Percentiles rank a stretch among this genome's conserved stretches.
These are phyloP conservation scores for Clausena lansium DNA, from an alignment of 345 rosid species.

Conservation along the genomic window DNA sequence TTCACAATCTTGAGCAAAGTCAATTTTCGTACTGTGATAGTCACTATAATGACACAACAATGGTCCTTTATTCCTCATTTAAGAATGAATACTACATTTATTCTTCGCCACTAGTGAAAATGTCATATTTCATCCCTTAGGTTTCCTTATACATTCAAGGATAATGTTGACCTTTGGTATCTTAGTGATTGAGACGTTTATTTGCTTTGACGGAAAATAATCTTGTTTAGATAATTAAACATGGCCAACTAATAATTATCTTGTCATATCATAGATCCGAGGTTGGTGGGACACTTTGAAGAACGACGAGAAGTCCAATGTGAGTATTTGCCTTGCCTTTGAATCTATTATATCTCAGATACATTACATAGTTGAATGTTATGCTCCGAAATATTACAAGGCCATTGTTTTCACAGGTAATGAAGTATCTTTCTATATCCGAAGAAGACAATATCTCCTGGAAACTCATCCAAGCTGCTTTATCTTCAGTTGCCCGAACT, in stretches of 20 bases:
- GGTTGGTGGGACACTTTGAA: conserved; percentile 85
- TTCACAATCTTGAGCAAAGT: conserved; percentile 74
- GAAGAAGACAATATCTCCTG: conserved; percentile 59
- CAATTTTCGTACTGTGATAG: conserved; percentile 93
- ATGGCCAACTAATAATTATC: conserved; percentile 6
- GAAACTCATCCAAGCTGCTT: conserved; percentile 59
- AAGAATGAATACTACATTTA: neutral
- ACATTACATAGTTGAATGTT: neutral
- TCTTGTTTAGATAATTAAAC: neutral
- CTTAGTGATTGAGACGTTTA: neutral
- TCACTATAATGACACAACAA: conserved; percentile 86
- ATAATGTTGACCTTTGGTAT: neutral
- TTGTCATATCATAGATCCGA: conserved; percentile 41
- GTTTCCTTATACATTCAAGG: neutral
- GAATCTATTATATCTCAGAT: neutral
- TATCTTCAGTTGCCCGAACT: conserved; percentile 75
- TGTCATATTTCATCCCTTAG: neutral
- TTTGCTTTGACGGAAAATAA: neutral
- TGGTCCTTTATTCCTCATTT: neutral
- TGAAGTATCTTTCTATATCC: conserved; percentile 54
- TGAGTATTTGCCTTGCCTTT: conserved; percentile 33
- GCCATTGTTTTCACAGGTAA: conserved; percentile 41
- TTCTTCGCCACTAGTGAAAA: neutral
- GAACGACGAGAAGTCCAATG: conserved; percentile 65
- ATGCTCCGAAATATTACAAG: conserved; percentile 7